Conservation (phyloP, 1,139 yeast genomes). For the Yamadazyma epiphylla region DNA sequence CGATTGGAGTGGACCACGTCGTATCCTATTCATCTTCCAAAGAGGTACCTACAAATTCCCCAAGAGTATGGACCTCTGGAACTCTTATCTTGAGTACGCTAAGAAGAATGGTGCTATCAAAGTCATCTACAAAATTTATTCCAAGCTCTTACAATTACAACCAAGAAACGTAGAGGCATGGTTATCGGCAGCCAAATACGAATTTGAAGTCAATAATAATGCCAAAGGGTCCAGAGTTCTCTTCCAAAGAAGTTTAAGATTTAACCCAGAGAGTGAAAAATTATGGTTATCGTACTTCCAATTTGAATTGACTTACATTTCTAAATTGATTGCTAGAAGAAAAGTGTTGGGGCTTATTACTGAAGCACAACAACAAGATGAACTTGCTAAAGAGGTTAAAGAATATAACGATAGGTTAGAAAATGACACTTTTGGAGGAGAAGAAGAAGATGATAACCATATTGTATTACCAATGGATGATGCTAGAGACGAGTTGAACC, state of each 20-base stretch:
- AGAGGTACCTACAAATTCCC: constrained; percentile 82
- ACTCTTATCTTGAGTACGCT: constrained; percentile 68
- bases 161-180: constrained; percentile 91
- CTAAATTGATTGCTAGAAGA: constrained; percentile 80
- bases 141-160: constrained; percentile 76
- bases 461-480: constrained; percentile 54
- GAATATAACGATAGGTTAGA: constrained; percentile 23
- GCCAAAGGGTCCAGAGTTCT: constrained; percentile 86
- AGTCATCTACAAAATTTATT: constrained; percentile 77
- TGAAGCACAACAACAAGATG: constrained; percentile 71
- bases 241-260: constrained; percentile 80
- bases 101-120: constrained; percentile 72
- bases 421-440: constrained; percentile 21
- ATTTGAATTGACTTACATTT: constrained; percentile 80
- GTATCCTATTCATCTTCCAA: constrained; percentile 80
- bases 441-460: constrained; percentile 32
- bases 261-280: constrained; percentile 68
- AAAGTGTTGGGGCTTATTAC: constrained; percentile 74
- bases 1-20: constrained; percentile 84
- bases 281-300: constrained; percentile 87
- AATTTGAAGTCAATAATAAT: constrained; percentile 82
- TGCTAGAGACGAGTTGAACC: constrained; percentile 59
- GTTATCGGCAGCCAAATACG: constrained; percentile 94
- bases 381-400: constrained; percentile 36
- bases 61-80: constrained; percentile 75